Base-by-base conservation (phyloP, 257 asterid genomes). In the Handroanthus guayacan region DNA sequence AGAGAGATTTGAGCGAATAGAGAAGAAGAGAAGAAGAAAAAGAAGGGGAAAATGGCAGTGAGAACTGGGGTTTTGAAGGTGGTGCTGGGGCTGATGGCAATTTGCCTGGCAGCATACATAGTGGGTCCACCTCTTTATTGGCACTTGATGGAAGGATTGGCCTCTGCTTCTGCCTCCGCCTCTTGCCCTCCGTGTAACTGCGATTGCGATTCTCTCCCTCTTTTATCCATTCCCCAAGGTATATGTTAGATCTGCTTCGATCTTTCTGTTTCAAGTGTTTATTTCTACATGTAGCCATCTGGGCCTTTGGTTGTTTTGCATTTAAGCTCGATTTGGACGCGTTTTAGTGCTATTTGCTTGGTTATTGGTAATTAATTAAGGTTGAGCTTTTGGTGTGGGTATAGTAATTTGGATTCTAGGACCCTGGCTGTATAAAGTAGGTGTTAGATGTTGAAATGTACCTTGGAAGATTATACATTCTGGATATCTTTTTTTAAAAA, bases 61-160 rank as follows among this genome's bases (percentile, higher is more conserved):
- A 83, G 82, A 74, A 83, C 87, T 11, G 83, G 87, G 75, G 78
- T 88, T 78, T 62, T 88, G 89, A 89, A 85, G 83, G 84, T 76
- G n/a, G 91, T 78, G 3, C 17, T 89, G 2, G 89, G 82, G 56
- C 39, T 89, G n/a, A 81, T 93, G 91, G 97, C 93, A 44, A 39
- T 89, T 61, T 85, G 92, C 83, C 68, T 91, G 73, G 89, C 81
- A 37, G 88, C 90, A 2, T 93, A 93, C 77, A 91, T 93, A 66
- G 82, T 91, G 37, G 98, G 97, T 0, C 98, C 98, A 18, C 97
- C 97, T 63, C 81, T 93, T 78, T 93, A 91, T 76, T 93, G 97
- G 97, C 97, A 93, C 83, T 81, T 93, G 74, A 79, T 77, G 80
- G 97, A 91, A 83, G 96, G 86, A 56, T 77, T 91, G 69, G 97